phyloP scores from a whole-genome alignment of 169 alveolate species.

The Cryptosporidium parvum region DNA sequence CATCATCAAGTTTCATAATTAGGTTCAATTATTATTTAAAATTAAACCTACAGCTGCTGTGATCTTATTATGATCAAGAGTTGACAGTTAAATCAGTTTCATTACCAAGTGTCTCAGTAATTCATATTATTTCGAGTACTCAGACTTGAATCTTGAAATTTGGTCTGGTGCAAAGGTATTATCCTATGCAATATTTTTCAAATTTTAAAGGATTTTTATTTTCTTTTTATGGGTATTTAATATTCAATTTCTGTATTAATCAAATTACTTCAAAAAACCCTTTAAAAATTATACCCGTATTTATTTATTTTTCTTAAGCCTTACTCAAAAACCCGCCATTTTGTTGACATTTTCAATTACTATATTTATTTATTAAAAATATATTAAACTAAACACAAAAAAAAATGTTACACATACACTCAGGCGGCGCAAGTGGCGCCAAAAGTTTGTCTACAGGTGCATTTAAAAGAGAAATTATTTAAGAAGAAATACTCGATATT shows the following conservation, averaged over 20 bases:
- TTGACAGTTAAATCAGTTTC: conserved; percentile 18
- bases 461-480: background rate
- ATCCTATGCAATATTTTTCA: background rate
- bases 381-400: background rate
- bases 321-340: conserved; percentile 34
- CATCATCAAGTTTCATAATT: conserved; percentile 49
- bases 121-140: conserved; percentile 4
- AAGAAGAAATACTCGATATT: background rate
- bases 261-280: background rate
- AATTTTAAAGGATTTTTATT: background rate
- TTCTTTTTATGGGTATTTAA: background rate
- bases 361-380: background rate
- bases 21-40: background rate
- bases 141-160: background rate
- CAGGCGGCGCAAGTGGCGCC: conserved; percentile 24
- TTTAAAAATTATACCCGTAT: conserved; percentile 8
- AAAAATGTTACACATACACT: conserved; percentile 70
- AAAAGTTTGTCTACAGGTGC: conserved; percentile 66
- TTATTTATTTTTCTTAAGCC: background rate
- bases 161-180: background rate
- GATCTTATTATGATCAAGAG: conserved; percentile 32
- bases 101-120: conserved; percentile 14
- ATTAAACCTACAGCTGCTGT: conserved; percentile 7
- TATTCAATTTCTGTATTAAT: background rate
- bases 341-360: conserved; percentile 12